These are phyloP conservation scores for Boletus tomentosulus DNA, from an alignment of 768 basidiomycete species.

Conservation along the genomic window DNA sequence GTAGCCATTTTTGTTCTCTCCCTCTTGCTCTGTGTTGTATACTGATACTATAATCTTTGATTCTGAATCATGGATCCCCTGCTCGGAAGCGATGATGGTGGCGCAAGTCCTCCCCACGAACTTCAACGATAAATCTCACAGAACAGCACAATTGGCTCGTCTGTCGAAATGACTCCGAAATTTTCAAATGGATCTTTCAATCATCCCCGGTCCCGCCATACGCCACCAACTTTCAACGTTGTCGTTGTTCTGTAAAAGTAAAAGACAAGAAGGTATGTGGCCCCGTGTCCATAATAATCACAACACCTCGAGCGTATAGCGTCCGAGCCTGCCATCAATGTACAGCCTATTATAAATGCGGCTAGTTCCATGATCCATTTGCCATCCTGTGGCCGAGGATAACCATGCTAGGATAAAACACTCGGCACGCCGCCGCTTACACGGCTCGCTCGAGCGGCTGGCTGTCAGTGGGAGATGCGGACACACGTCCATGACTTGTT, in stretches of 20 bases:
- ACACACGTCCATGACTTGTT: neutral
- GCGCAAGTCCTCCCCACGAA: neutral
- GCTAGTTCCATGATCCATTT: neutral
- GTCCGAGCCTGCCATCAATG: neutral
- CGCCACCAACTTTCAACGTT: neutral
- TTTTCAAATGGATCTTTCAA: neutral
- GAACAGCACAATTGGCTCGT: neutral
- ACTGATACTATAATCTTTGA: neutral
- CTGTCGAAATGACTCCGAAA: neutral
- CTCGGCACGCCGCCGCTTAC: neutral
- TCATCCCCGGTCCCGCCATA: neutral
- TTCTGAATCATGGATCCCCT: too few species aligned
- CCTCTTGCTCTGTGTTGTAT: neutral
- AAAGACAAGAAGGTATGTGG: neutral
- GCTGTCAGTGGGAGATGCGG: neutral
- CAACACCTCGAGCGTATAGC: neutral
- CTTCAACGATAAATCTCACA: neutral
- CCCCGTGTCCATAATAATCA: neutral
- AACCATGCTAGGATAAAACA: neutral
- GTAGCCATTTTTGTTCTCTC: constrained; percentile 6
- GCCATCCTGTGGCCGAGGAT: neutral
- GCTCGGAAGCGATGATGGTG: neutral
- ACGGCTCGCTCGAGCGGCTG: neutral
- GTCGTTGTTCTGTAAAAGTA: neutral
- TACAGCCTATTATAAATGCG: neutral